Base-by-base conservation (phyloP, 1,284 basidiomycete species). In the Marasmius sp. region DNA sequence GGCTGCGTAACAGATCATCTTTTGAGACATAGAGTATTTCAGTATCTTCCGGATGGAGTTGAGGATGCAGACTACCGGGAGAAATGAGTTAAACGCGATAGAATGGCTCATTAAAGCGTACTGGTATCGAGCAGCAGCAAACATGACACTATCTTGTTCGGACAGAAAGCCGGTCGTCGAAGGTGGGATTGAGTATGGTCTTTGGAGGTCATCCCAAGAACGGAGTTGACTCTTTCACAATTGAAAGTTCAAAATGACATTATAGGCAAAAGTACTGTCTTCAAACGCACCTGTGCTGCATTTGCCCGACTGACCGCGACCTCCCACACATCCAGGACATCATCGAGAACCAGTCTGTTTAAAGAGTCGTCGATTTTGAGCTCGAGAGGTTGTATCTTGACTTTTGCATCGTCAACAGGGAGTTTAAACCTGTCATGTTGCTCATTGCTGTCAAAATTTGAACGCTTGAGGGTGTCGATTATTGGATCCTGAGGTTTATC, bases 401-500 rank as follows among this genome's bases (percentile, higher is more conserved):
- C 36, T 14, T 33, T n/a, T 36, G 34, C 8, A 6, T 54, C 34
- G 34, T 18, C 5, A 6, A 6, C 3, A 10, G 16, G 6, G 27
- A 18, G 37, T 54, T 34, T n/a, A 12, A 18, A 27, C 27, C 27
- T 27, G 27, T 27, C n/a, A 20, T 22, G 10, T 4, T 14, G 20
- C 2, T 18, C 14, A 27, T 12, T 27, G 48, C 6, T 1, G 50
- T 57, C 22, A n/a, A 20, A 37, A 54, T 38, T 16, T n/a, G 54
- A 12, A 11, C 77, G 69, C 38, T 79, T 78, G 36, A 89, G 66
- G 18, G 79, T 74, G 49, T 87, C 84, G 70, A 92, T 77, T 63
- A 92, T 91, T 1, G 90, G 91, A 71, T 92, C 87, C 68, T 92
- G 91, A 2, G 91, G 90, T 65, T 82, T 85, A 62, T 92, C 83